These are phyloP conservation scores for Truncatella angustata DNA, from an alignment of 2,329 filamentous ascomycete species.

Conservation along the genomic window DNA sequence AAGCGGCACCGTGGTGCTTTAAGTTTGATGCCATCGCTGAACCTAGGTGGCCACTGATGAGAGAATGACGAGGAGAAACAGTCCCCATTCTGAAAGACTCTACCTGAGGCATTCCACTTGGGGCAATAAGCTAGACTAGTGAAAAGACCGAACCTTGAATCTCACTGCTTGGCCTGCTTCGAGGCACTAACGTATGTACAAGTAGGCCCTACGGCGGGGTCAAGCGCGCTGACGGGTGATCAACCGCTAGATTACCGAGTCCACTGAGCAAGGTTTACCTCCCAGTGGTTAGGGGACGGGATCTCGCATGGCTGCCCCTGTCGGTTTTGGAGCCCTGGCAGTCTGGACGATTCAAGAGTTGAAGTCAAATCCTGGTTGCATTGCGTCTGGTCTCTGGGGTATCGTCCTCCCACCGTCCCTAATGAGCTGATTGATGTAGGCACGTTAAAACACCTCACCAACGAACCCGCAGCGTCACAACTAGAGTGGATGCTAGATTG, in stretches of 20 bases:
- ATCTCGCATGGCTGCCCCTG: conserved; percentile 4
- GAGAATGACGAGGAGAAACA: neutral
- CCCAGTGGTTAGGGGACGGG: no score
- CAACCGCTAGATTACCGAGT: conserved; percentile 4
- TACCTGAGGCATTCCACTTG: no score
- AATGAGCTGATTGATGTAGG: no score
- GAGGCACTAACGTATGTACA: neutral
- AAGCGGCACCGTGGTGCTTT: no score
- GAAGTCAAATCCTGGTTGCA: neutral
- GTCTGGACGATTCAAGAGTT: no score
- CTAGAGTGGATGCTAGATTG: neutral
- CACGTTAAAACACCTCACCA: neutral
- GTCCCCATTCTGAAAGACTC: no score
- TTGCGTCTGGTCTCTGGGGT: neutral
- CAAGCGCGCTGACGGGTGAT: conserved; percentile 3
- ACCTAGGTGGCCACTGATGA: neutral
- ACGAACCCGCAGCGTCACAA: neutral
- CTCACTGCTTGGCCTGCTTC: neutral
- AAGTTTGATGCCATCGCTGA: neutral
- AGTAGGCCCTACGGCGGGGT: neutral
- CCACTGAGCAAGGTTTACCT: conserved; percentile 5
- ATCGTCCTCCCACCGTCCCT: neutral
- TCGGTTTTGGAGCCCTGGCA: neutral
- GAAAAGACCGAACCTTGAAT: neutral
- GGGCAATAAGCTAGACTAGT: no score